A percentile compares a stretch with the other conserved stretches of the same genome.
Evolutionary conservation across 73 alveolate species (phyloP).

Genomic region (Tetrahymena borealis): DNA sequence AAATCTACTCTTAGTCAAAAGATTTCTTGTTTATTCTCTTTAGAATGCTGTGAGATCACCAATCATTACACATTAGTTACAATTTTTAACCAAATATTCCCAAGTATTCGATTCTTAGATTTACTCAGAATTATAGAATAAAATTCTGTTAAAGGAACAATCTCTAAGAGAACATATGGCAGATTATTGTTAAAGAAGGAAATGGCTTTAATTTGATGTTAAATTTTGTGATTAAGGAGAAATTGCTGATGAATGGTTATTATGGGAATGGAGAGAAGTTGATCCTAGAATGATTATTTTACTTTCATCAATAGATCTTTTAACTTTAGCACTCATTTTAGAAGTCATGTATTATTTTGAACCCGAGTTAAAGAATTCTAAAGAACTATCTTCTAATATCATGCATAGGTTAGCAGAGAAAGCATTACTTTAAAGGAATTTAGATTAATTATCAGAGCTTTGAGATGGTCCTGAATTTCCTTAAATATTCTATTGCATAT

Average conservation of each 20-base stretch:
- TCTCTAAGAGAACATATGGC: neutral
- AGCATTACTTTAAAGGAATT: neutral
- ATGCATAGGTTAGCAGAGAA: neutral
- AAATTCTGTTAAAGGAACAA: neutral
- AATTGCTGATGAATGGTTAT: neutral
- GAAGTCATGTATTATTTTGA: neutral
- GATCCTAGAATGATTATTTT: neutral
- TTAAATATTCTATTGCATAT: neutral
- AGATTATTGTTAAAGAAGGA: neutral
- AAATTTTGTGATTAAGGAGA: too few species aligned
- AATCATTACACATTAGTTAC: neutral
- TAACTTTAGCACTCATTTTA: neutral
- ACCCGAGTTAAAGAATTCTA: neutral
- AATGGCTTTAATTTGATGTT: too few species aligned
- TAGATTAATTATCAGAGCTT: neutral
- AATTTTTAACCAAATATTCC: neutral
- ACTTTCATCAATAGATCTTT: neutral
- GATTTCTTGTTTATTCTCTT: neutral
- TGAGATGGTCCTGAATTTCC: neutral
- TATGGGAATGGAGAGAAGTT: neutral
- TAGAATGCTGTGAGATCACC: neutral
- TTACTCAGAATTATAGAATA: neutral
- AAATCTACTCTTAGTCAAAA: neutral
- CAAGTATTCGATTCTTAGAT: neutral
- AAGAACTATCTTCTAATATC: neutral